These are phyloP conservation scores for Trematosphaeria pertusa DNA, from an alignment of 2,329 filamentous ascomycete genomes.

Conservation along the genomic window DNA sequence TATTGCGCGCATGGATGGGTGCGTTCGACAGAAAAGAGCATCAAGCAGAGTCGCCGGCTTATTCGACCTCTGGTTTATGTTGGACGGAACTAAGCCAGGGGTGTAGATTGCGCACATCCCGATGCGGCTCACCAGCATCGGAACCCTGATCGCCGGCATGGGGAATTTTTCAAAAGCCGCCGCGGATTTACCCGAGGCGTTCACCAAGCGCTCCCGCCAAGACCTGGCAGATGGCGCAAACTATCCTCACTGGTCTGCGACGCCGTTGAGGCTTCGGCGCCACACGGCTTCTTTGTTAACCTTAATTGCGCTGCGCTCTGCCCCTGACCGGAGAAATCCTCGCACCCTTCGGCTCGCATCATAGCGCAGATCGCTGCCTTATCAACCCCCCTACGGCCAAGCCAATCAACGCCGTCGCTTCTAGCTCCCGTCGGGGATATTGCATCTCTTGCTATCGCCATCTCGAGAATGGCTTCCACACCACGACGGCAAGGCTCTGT, in stretches of 20 bases:
- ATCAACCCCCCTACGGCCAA: conserved; percentile 8
- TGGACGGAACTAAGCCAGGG: conserved; percentile 17
- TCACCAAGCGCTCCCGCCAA: conserved; percentile 7
- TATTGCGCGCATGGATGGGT: conserved; percentile 10
- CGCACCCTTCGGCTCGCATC: conserved; percentile 2
- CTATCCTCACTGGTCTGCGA: conserved; percentile 2
- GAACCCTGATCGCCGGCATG: conserved; percentile 12
- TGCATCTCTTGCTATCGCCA: conserved; percentile 4
- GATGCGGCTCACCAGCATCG: conserved; percentile 16
- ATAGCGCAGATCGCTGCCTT: conserved; percentile 18
- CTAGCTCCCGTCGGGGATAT: conserved; percentile 9
- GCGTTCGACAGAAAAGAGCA: conserved; percentile 1
- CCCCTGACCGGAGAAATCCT: conserved; percentile 23
- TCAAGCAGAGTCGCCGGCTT: background rate
- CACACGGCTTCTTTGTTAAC: conserved; percentile 19
- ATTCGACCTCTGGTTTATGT: conserved; percentile 15
- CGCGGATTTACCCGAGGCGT: conserved; percentile 15
- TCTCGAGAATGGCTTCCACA: background rate
- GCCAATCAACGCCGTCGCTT: conserved; percentile 6
- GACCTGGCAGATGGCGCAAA: background rate
- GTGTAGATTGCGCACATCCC: conserved; percentile 21
- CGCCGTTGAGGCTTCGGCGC: conserved; percentile 14
- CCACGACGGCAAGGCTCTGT: background rate
- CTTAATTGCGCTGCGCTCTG: conserved; percentile 17
- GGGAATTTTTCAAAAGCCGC: conserved; percentile 13